phyloP scores from a whole-genome alignment of 768 basidiomycete species.

The Hemileccinum rubropunctum region DNA sequence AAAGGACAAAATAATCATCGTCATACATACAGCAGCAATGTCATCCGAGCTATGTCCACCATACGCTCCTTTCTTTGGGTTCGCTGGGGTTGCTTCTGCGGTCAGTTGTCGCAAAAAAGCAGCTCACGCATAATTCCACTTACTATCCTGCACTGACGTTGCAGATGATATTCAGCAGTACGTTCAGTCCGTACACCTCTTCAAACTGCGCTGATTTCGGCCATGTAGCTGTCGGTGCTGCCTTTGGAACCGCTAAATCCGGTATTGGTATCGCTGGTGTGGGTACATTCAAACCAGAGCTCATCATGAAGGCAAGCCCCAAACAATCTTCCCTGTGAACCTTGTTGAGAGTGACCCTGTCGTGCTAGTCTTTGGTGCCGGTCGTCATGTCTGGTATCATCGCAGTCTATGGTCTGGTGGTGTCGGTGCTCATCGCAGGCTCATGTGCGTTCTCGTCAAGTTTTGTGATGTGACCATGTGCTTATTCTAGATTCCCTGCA shows the following conservation, averaged over 20 bases:
- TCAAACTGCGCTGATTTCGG: constrained; percentile 9
- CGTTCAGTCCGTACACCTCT: constrained; percentile 34
- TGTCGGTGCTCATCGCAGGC: constrained; percentile 89
- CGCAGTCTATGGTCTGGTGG: constrained; percentile 95
- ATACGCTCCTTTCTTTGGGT: constrained; percentile 97
- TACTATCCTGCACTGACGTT: constrained; percentile 1
- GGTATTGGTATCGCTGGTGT: constrained; percentile 97
- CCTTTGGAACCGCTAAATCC: constrained; percentile 93
- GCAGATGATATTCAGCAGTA: constrained; percentile 97
- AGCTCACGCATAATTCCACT: constrained; percentile 7
- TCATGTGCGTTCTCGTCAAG: constrained; percentile 38
- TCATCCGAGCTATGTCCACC: constrained; percentile 70
- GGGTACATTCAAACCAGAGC: constrained; percentile 90
- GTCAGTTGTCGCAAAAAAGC: constrained; percentile 45
- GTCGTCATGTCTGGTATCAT: constrained; percentile 99
- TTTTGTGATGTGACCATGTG: constrained; percentile 1
- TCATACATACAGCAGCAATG: constrained; percentile 34
- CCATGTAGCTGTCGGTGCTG: constrained; percentile 80
- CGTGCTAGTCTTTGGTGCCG: constrained; percentile 79
- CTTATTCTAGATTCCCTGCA: constrained; percentile 31
- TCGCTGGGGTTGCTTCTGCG: constrained; percentile 92
- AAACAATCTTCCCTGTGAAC: not conserved
- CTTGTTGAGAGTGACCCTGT: not conserved
- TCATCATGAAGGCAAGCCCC: constrained; percentile 88
- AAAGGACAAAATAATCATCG: not conserved